Percentiles rank a stretch among this genome's conserved stretches.
These are phyloP conservation scores for Plasmopara muralis DNA, from an alignment of 352 stramenopile genomes.

Conservation along the genomic window DNA sequence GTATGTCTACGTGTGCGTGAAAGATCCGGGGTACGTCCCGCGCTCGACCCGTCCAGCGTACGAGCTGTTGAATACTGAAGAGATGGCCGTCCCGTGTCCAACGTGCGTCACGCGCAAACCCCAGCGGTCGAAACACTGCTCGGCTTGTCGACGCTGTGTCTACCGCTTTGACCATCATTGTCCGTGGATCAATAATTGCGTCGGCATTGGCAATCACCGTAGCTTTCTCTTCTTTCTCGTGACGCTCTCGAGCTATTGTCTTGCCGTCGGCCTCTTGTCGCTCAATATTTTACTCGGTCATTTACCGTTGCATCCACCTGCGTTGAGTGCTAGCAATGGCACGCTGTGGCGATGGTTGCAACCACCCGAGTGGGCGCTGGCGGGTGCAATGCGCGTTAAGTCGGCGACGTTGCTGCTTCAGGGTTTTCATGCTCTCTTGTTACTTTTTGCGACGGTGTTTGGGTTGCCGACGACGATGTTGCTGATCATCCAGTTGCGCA, in stretches of 20 bases:
- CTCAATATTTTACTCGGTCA: conserved; percentile 39
- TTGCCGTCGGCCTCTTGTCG: conserved; percentile 37
- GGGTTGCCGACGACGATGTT: conserved; percentile 58
- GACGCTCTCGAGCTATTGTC: conserved; percentile 44
- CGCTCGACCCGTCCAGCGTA: conserved; percentile 57
- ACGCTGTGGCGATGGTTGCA: conserved; percentile 21
- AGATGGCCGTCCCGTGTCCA: conserved; percentile 58
- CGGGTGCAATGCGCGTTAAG: conserved; percentile 12
- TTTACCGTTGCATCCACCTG: conserved; percentile 31
- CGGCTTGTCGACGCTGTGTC: conserved; percentile 68
- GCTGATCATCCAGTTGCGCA: conserved; percentile 61
- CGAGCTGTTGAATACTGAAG: conserved; percentile 65
- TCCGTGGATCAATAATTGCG: conserved; percentile 84
- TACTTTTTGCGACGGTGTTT: conserved; percentile 58
- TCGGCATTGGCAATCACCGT: conserved; percentile 65
- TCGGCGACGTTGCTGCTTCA: conserved; percentile 42
- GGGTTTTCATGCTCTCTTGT: conserved; percentile 41
- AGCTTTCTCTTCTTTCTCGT: conserved; percentile 69
- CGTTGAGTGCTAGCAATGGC: not conserved
- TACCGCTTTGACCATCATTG: conserved; percentile 83
- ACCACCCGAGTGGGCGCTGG: conserved; percentile 22
- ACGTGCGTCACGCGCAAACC: conserved; percentile 76
- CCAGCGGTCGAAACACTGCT: conserved; percentile 75
- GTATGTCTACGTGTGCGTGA: conserved; percentile 77
- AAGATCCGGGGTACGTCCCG: conserved; percentile 68